Base-by-base conservation (phyloP, 805 yeast species). In the Metschnikowia cubensis region DNA sequence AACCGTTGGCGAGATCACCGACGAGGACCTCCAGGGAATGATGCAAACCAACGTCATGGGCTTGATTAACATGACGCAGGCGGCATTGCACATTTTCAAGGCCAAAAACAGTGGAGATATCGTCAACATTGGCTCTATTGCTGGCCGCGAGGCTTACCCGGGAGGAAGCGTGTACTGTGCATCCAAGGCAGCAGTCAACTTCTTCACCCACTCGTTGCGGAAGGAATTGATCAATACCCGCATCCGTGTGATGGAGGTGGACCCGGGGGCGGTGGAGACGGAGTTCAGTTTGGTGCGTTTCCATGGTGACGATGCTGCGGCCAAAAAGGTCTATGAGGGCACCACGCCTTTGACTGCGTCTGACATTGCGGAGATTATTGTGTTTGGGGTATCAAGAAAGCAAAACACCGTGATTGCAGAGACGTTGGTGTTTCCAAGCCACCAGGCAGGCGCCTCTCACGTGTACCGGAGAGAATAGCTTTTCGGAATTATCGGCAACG, bases 131-230 rank as follows among this genome's bases (percentile, higher is more conserved):
- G 73, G 74, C 11, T 64, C 70, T 2, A 63, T 70, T 43, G 75
- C 75, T 18, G 75, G 74, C 34, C 59, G 66, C 50, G 74, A 69
- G 42, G 58, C 68, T 10, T 71, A 71, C 52, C 69, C 72, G 20
- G 72, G 73, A 31, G 75, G 75, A 40, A 57, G 66, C 29, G 59
- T 70, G 18, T 71, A 71, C 54, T 71, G 75, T 57, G 73, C 73
- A 11, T 56, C 70, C 40, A 71, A 71, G 57, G 67, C 73, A 1
- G 71, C 73, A 13, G 71, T 69, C 17, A 62, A 63, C 33, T 68
- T 56, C 43, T 71, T 71, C 51, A 55, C 73, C 3, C 61, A 61
- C 32, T 45, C 70, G 2, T 68, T 71, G 54, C 62, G 75, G 50
- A 69, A 69, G 52, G 75, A 71, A 52, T 58, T 66, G 51, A 66